A percentile compares a stretch with the other conserved stretches of the same genome.
These are phyloP conservation scores for Yarrowia porcina DNA, from an alignment of 805 yeast genomes.

Conservation along the genomic window DNA sequence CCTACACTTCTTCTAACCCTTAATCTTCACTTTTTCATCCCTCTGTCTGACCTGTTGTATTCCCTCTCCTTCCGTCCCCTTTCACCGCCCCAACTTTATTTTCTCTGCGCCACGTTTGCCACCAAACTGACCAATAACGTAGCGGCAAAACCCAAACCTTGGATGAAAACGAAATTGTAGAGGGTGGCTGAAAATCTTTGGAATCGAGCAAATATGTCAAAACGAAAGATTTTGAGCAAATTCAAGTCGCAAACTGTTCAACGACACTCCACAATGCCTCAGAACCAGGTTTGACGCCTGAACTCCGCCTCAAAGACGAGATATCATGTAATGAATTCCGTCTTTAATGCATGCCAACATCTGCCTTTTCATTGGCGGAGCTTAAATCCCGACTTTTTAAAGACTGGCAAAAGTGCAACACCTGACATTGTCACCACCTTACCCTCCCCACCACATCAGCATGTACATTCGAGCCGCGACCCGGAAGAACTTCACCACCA, in stretches of 20 bases:
- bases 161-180: background rate
- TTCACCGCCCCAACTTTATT: background rate
- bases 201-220: background rate
- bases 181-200: background rate
- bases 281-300: too few relatives aligned
- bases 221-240: background rate
- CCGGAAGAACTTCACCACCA: slow-evolving; percentile 55
- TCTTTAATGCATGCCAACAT: background rate
- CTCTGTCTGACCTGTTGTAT: too few relatives aligned
- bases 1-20: too few relatives aligned
- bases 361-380: background rate
- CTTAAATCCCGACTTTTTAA: background rate
- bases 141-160: background rate
- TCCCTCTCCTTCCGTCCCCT: too few relatives aligned
- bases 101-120: slow-evolving; percentile 7
- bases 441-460: background rate
- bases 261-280: too few relatives aligned
- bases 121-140: background rate
- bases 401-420: background rate
- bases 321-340: too few relatives aligned
- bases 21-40: too few relatives aligned
- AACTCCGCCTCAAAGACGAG: too few relatives aligned
- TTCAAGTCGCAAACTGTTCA: background rate
- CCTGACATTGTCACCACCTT: background rate
- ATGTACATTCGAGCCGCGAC: slow-evolving; percentile 60